Percentiles rank a stretch among this genome's conserved stretches.
These are phyloP conservation scores for Fragaria vesca DNA, from an alignment of 306 rosid genomes.

Conservation along the genomic window DNA sequence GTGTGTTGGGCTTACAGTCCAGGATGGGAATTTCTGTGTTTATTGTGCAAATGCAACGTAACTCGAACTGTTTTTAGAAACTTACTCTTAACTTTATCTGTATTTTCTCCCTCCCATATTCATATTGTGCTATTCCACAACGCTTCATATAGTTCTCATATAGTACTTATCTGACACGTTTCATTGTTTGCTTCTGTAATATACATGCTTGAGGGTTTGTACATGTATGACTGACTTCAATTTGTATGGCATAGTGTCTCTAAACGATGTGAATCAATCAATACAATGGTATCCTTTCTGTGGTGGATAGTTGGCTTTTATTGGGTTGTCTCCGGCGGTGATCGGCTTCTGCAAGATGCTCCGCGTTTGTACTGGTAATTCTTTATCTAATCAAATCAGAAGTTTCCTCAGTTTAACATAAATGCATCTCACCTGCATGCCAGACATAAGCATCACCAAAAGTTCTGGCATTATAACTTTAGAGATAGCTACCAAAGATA, in stretches of 20 bases:
- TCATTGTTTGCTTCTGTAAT: constrained; percentile 21
- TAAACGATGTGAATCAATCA: constrained; percentile 76
- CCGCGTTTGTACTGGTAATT: constrained; percentile 87
- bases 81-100: not conserved
- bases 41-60: not conserved
- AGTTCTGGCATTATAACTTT: not conserved
- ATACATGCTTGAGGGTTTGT: constrained; percentile 9
- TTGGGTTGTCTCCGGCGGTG: constrained; percentile 93
- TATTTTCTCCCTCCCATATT: not conserved
- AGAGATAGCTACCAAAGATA: not conserved
- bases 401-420: not conserved
- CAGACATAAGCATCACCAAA: not conserved
- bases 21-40: not conserved
- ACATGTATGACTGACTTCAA: constrained; percentile 38
- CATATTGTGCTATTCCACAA: not conserved
- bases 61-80: not conserved
- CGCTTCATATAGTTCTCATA: not conserved
- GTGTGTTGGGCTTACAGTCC: not conserved
- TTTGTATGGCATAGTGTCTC: constrained; percentile 42
- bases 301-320: constrained; percentile 98
- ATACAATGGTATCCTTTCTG: constrained; percentile 77
- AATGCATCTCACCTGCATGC: not conserved
- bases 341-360: constrained; percentile 63
- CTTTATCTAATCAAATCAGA: constrained; percentile 17
- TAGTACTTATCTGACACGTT: not conserved